Evolutionary conservation across 2,329 filamentous ascomycete genomes (phyloP), one percentile per base, ranked within the genome.

Genomic region (Fusarium sp.): DNA sequence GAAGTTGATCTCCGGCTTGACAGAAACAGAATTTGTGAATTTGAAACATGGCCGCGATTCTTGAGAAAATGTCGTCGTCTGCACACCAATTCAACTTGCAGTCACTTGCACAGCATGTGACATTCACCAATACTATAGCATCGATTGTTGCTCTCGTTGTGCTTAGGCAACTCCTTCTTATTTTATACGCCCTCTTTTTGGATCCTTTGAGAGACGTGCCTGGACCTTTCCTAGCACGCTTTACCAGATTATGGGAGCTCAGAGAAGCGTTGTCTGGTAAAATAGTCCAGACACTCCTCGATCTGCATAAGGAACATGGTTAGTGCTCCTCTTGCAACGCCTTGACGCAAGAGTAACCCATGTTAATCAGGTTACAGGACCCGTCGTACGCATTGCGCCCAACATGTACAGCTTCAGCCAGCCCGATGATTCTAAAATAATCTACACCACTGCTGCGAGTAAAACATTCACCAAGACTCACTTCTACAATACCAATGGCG

Each of bases 401-500:
- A 31, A 42, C 1, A 34, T 40, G 14, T 51, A 51, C 24, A 51
- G 49, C 9, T 21, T 51, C n/a, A 34, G 42, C 10, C 34, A 51
- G 26, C 49, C 49, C 9, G n/a, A 22, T 1, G 24, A 17, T 8
- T 33, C 49, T 1, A 51, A 42, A 10, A 51, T 42, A 1, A 31
- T 51, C 34, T 51, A 51, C 8, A n/a, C 34, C 0, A 31, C 34
- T 21, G 49, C 19, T 19, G 19, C 19, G 19, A 19, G 49, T 0
- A 5, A 24, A 14, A 34, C 34, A 1, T 51, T 51, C 1, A 51
- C 24, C 19, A 51, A 51, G 49, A 34, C 19, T 51, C 5, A 4
- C 3, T 6, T 7, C 13, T 4, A 15, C 6, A 10, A 13, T 17
- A 4, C 17, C 6, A 4, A 6, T 2, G 5, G 2, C 11, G 6